Evolutionary conservation across 2,329 filamentous ascomycete species (phyloP), one percentile per base, ranked within the genome.

Genomic region (Fusarium nisikadoi): DNA sequence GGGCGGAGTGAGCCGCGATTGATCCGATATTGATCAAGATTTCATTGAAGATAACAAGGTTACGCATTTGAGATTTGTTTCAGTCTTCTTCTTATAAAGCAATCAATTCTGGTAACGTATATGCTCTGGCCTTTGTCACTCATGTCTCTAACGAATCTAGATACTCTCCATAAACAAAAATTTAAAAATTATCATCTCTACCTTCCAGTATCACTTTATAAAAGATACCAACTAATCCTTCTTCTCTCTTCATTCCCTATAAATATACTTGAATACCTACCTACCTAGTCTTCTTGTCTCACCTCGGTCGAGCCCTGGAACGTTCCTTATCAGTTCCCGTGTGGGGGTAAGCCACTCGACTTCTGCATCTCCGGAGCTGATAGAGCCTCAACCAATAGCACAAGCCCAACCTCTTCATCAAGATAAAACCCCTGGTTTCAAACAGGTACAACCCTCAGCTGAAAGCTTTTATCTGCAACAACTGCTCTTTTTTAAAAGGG

Each of bases 41-140:
- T 14, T 46, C 2, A 29, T 17, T 17, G 3, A 4, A 19, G 16
- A 14, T 2, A 29, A 49, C 46, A 5, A 23, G n/a, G 1, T 23
- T 10, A 13, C 8, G 6, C 4, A 23, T 13, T 7, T 3, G 0
- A 33, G 8, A 33, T 19, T 19, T 3, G 13, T 8, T 12, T 6
- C 10, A n/a, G n/a, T n/a, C 11, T 0, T n/a, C 29, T 6, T 16
- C 3, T 8, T 17, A 17, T 6, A 47, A n/a, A n/a, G 20, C 3
- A 11, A 19, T 14, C 33, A 8, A 19, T 10, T 5, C 4, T 23
- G 29, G 11, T 7, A 20, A 33, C 6, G 10, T 6, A 12, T 12
- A 12, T 6, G 2, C 10, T 19, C 20, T 13, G 3, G 3, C 10
- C 13, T 9, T 6, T 5, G 2, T 19, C 16, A 23, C 7, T 31